A percentile compares a stretch with the other conserved stretches of the same genome.
phyloP scores from a whole-genome alignment of 2,329 filamentous ascomycete genomes.

The Nakataea oryzae region DNA sequence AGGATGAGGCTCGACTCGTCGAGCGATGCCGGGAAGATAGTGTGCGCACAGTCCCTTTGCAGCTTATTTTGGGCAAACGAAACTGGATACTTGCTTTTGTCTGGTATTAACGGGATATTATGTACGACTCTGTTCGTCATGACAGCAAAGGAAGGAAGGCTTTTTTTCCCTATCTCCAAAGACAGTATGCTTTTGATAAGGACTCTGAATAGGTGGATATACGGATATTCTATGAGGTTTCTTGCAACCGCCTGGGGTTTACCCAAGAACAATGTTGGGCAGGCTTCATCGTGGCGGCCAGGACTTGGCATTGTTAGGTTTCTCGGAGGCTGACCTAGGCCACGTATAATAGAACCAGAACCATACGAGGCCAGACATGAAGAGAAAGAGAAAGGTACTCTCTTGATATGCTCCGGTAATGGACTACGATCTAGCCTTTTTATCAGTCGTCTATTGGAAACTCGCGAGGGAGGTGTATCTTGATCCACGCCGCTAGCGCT shows the following conservation, averaged over 20 bases:
- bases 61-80: background rate
- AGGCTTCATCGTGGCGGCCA: too few species aligned
- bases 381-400: background rate
- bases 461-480: too few species aligned
- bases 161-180: background rate
- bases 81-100: background rate
- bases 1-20: background rate
- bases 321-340: too few species aligned
- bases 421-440: background rate
- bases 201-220: background rate
- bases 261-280: too few species aligned
- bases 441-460: too few species aligned
- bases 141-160: background rate
- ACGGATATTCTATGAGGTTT: too few species aligned
- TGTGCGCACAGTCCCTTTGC: background rate
- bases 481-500: background rate
- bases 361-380: background rate
- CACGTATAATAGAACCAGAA: too few species aligned
- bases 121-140: background rate
- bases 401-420: background rate
- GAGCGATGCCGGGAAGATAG: background rate
- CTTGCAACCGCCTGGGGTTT: too few species aligned
- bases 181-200: background rate
- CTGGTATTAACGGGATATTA: background rate
- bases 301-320: too few species aligned